phyloP scores from a whole-genome alignment of 2,329 filamentous ascomycete genomes.

The Thelonectria rubi region DNA sequence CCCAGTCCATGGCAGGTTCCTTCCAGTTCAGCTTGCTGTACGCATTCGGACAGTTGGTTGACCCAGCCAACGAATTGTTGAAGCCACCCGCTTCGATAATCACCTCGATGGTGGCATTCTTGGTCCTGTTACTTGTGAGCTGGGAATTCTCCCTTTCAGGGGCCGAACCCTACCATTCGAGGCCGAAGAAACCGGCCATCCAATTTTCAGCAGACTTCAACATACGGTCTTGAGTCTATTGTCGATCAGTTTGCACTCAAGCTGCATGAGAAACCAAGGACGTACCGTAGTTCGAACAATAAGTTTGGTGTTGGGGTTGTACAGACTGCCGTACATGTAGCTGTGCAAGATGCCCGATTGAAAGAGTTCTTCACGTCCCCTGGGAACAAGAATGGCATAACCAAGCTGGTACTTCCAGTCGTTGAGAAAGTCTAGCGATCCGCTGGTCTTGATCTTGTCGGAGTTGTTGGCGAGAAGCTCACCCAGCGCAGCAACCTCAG shows the following conservation, averaged over 20 bases:
- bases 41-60: slow-evolving; percentile 72
- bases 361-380: slow-evolving; percentile 77
- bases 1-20: slow-evolving; percentile 68
- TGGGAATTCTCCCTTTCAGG: neutral
- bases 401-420: slow-evolving; percentile 76
- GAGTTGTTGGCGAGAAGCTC: slow-evolving; percentile 64
- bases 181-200: slow-evolving; percentile 80
- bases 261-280: neutral
- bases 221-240: slow-evolving; percentile 77
- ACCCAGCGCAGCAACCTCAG: slow-evolving; percentile 64
- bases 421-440: slow-evolving; percentile 71
- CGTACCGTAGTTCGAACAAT: slow-evolving; percentile 73
- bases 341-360: slow-evolving; percentile 73
- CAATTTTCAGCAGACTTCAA: slow-evolving; percentile 81
- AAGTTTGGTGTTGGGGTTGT: slow-evolving; percentile 77
- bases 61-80: slow-evolving; percentile 77
- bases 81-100: slow-evolving; percentile 71
- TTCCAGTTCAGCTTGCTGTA: slow-evolving; percentile 60
- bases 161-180: slow-evolving; percentile 63
- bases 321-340: slow-evolving; percentile 76
- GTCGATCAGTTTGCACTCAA: slow-evolving; percentile 22
- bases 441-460: slow-evolving; percentile 64
- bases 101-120: slow-evolving; percentile 76
- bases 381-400: slow-evolving; percentile 75
- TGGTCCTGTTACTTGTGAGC: slow-evolving; percentile 55